phyloP scores from a whole-genome alignment of 805 yeast genomes.

The Suhomyces sp. region DNA sequence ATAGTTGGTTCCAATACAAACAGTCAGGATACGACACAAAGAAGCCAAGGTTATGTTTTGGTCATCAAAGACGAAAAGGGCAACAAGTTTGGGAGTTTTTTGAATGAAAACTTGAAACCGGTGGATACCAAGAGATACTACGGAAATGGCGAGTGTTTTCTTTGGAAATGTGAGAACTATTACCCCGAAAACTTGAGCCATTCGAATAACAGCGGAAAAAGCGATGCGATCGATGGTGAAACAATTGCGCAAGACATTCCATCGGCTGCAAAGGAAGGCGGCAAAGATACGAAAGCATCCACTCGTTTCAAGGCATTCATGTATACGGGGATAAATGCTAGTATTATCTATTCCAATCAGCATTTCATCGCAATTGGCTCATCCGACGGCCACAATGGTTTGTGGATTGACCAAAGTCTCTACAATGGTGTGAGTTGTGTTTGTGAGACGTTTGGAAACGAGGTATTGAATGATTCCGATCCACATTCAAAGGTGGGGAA shows the following conservation, averaged over 20 bases:
- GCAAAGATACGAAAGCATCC: neutral
- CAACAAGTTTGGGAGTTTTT: conserved; percentile 72
- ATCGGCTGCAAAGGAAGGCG: neutral
- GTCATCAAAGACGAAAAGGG: conserved; percentile 64
- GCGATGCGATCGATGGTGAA: neutral
- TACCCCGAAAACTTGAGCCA: conserved; percentile 15
- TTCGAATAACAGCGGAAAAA: neutral
- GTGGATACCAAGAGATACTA: conserved; percentile 71
- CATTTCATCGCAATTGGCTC: conserved; percentile 83
- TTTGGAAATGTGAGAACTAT: conserved; percentile 71
- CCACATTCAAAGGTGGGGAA: conserved; percentile 44
- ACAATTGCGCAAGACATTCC: neutral
- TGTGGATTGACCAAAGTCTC: conserved; percentile 79
- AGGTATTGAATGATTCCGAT: conserved; percentile 46
- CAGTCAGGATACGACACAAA: conserved; percentile 14
- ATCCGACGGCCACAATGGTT: conserved; percentile 88
- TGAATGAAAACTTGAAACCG: conserved; percentile 70
- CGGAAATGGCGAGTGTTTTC: conserved; percentile 94
- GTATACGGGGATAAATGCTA: conserved; percentile 85
- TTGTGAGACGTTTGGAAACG: conserved; percentile 89
- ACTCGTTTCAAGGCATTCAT: conserved; percentile 72
- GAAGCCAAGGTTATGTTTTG: conserved; percentile 68
- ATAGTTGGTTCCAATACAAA: conserved; percentile 13
- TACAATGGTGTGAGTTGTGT: conserved; percentile 73
- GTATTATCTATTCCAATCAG: conserved; percentile 75